A percentile compares a stretch with the other conserved stretches of the same genome.
Evolutionary conservation across 208 protist genomes (phyloP).

Genomic region (Perkinsela sp.): DNA sequence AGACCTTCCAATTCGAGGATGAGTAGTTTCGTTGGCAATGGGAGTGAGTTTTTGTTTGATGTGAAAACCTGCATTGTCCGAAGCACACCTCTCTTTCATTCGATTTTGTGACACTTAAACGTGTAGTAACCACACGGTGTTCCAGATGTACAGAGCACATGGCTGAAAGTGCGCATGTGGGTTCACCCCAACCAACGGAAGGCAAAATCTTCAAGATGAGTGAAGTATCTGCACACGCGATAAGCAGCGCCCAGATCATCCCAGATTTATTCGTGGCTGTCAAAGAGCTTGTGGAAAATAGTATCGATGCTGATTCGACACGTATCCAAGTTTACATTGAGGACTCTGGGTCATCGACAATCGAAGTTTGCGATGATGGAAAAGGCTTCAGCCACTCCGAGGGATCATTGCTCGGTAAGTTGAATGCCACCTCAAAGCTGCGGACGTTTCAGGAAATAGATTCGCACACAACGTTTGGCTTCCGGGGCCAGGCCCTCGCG

Average conservation of each 20-base stretch:
- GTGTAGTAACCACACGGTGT: too few relatives aligned
- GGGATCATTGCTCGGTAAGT: background rate
- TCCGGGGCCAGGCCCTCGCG: constrained; percentile 74
- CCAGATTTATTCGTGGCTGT: constrained; percentile 34
- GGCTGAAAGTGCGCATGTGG: too few relatives aligned
- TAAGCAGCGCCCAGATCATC: constrained; percentile 49
- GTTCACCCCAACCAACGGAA: too few relatives aligned
- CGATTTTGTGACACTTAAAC: too few relatives aligned
- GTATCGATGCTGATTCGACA: constrained; percentile 27
- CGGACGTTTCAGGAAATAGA: constrained; percentile 23
- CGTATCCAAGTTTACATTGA: constrained; percentile 21
- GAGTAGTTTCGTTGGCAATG: too few relatives aligned
- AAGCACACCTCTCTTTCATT: too few relatives aligned
- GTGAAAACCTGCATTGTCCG: too few relatives aligned
- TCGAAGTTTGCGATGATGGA: constrained; percentile 51
- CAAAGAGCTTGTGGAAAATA: constrained; percentile 60
- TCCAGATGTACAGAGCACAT: too few relatives aligned
- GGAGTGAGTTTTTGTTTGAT: too few relatives aligned
- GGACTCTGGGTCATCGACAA: constrained; percentile 24
- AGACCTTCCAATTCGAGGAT: too few relatives aligned
- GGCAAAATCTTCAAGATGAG: constrained; percentile 29
- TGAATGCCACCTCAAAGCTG: constrained; percentile 35
- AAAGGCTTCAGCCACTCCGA: constrained; percentile 17
- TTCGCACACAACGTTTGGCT: constrained; percentile 58
- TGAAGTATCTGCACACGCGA: constrained; percentile 18